A percentile compares a stretch with the other conserved stretches of the same genome.
Conservation (phyloP, 2,329 filamentous ascomycete species). For the Pleoardoris graminearum region DNA sequence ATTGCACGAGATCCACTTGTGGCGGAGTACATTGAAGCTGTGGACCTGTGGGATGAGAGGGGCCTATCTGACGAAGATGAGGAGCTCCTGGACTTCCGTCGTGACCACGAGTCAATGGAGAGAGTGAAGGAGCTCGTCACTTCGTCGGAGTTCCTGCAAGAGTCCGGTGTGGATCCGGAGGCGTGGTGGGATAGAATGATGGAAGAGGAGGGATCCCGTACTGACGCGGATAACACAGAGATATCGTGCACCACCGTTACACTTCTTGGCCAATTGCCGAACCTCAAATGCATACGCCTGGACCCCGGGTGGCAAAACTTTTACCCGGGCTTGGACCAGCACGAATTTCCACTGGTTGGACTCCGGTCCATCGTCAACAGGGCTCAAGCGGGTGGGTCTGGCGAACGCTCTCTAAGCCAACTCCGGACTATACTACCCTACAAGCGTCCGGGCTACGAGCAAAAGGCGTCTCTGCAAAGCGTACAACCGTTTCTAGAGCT, state of each 20-base stretch:
- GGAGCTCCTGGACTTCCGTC: constrained; percentile 20
- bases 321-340: constrained; percentile 14
- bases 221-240: constrained; percentile 16
- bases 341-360: not conserved
- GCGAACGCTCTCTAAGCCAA: constrained; percentile 22
- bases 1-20: constrained; percentile 33
- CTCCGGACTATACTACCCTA: constrained; percentile 38
- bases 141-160: constrained; percentile 7
- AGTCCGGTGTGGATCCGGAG: constrained; percentile 18
- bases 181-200: constrained; percentile 35
- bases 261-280: constrained; percentile 34
- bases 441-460: constrained; percentile 34
- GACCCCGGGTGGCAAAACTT: constrained; percentile 31
- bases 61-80: constrained; percentile 1
- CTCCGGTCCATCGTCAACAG: constrained; percentile 14
- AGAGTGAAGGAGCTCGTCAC: constrained; percentile 25
- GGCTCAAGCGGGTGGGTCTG: not conserved
- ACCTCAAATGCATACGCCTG: constrained; percentile 33
- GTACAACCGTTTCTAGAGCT: constrained; percentile 35
- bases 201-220: constrained; percentile 22
- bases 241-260: constrained; percentile 29
- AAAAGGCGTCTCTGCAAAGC: constrained; percentile 31
- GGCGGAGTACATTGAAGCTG: constrained; percentile 34
- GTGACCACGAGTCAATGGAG: constrained; percentile 23
- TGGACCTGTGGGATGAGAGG: constrained; percentile 34